Evolutionary conservation across 1,139 yeast genomes (phyloP).

Genomic region (Blastobotrys ciferrii): DNA sequence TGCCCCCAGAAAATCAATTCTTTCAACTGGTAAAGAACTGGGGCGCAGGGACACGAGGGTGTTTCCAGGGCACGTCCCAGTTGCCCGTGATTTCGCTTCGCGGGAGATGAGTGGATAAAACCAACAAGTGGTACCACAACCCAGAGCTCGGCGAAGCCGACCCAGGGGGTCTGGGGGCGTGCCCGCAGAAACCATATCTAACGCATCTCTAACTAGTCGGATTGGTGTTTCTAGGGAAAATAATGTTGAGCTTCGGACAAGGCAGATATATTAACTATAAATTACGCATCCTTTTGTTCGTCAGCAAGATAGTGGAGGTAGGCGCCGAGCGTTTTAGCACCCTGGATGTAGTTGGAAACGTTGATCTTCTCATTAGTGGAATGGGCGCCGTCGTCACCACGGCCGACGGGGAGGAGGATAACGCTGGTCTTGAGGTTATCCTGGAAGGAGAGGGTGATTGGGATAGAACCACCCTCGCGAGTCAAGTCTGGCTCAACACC

Average conservation of each 20-base stretch:
- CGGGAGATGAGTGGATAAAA: too few species aligned
- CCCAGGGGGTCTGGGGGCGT: too few species aligned
- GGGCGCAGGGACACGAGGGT: too few species aligned
- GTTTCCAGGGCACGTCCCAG: too few species aligned
- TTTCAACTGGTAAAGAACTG: too few species aligned
- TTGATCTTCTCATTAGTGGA: slow-evolving; percentile 94
- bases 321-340: slow-evolving; percentile 91
- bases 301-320: slow-evolving; percentile 82
- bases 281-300: slow-evolving; percentile 36
- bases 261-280: background rate
- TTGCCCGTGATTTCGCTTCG: too few species aligned
- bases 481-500: slow-evolving; percentile 93
- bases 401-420: slow-evolving; percentile 90
- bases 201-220: too few species aligned
- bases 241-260: background rate
- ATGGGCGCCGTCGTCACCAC: slow-evolving; percentile 99
- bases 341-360: slow-evolving; percentile 84
- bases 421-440: slow-evolving; percentile 81
- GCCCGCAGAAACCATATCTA: too few species aligned
- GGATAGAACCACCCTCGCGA: slow-evolving; percentile 98
- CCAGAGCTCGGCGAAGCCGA: too few species aligned
- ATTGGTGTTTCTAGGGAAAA: background rate
- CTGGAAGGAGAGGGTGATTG: slow-evolving; percentile 91
- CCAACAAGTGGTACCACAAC: too few species aligned
- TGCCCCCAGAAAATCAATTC: too few species aligned